phyloP scores from a whole-genome alignment of 108 stramenopile genomes.

The Cyclotella distinguenda region DNA sequence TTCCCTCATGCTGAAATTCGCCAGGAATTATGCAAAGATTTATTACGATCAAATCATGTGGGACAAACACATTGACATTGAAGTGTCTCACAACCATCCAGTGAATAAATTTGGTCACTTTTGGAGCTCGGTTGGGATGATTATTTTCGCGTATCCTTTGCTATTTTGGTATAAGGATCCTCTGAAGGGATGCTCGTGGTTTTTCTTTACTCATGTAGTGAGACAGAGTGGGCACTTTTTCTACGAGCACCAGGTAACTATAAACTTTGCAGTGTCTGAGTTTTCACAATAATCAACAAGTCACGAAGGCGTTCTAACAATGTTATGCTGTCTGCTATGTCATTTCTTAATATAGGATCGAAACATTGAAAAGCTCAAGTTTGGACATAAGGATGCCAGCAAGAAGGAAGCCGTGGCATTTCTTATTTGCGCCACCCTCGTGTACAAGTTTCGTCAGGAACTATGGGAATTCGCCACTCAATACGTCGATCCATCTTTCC shows the following conservation, averaged over 20 bases:
- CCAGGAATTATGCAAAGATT: slow-evolving; percentile 28
- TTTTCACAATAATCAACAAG: no score
- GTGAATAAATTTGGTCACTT: slow-evolving; percentile 63
- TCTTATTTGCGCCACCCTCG: slow-evolving; percentile 36
- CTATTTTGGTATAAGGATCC: slow-evolving; percentile 48
- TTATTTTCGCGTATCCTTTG: slow-evolving; percentile 50
- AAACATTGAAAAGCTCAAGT: slow-evolving; percentile 61
- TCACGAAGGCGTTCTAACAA: not conserved
- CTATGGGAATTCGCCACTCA: slow-evolving; percentile 24
- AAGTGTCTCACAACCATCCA: slow-evolving; percentile 57
- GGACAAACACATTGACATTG: slow-evolving; percentile 61
- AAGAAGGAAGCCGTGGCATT: slow-evolving; percentile 54
- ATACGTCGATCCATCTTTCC: slow-evolving; percentile 38
- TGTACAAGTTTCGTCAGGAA: slow-evolving; percentile 32
- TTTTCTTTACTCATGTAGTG: slow-evolving; percentile 51
- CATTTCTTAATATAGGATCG: slow-evolving; percentile 24
- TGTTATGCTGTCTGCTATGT: not conserved
- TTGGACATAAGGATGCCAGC: slow-evolving; percentile 57
- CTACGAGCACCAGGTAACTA: slow-evolving; percentile 52
- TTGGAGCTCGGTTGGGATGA: slow-evolving; percentile 53
- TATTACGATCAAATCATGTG: slow-evolving; percentile 54
- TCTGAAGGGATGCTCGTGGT: slow-evolving; percentile 48
- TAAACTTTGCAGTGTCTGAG: no score
- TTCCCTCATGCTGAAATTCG: slow-evolving; percentile 29
- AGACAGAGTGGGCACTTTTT: slow-evolving; percentile 58